Base-by-base conservation (phyloP, 2,329 filamentous ascomycete genomes). In the Pseudocercospora fijiensis region DNA sequence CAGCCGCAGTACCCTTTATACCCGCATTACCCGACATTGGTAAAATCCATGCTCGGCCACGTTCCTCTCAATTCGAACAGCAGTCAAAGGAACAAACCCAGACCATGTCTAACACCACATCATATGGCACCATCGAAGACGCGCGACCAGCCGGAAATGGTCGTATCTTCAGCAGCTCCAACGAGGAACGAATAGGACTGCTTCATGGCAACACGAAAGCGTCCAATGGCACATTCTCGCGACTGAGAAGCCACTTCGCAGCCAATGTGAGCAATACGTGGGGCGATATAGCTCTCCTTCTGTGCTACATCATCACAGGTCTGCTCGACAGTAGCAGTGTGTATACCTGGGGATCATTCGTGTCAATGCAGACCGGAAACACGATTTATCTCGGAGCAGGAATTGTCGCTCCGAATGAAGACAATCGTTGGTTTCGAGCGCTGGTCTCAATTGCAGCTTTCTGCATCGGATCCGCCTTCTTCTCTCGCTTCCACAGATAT, bases 341-440 rank as follows among this genome's bases (percentile, higher is more conserved):
- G 53, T 88, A 87, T 62, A 89, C 89, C 47, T 93, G 89, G 88
- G 89, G 90, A 11, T 88, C 88, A 2, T 94, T 94, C 70, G 90
- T 92, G 45, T 90, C 88, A 71, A 93, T 93, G 90, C 90, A 93
- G 74, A 93, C 90, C 30, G 75, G 88, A 63, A 94, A 94, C 76
- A 92, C 90, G 4, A 85, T 94, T 55, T 94, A 92, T 74, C 81
- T 92, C 13, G 90, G 90, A 8, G 83, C 93, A 2, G 90, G 90
- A 2, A 79, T 92, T n/a, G 83, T 86, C 1, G 75, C 72, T 2
- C 78, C 78, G 11, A 70, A 71, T 37, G 78, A 81, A 33, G 58
- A 80, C 7, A 84, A 82, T 18, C 83, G 88, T 57, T 91, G 88
- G 87, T 83, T 89, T 72, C 90, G 91, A 68, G 90, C 90, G 0